Conservation (phyloP, 2,329 filamentous ascomycete genomes). For the Mollisiaceae sp. region DNA sequence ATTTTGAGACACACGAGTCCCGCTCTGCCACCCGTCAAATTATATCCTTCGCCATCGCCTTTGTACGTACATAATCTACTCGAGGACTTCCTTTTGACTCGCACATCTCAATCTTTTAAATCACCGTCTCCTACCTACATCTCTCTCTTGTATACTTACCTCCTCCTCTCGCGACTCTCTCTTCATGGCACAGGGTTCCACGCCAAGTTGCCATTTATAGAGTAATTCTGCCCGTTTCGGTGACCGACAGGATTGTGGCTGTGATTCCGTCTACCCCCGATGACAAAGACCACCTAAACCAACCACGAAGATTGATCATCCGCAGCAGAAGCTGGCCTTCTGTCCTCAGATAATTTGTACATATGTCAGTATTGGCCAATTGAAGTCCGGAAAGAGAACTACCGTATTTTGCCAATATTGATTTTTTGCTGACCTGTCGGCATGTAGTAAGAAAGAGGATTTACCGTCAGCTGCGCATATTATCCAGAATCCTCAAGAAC, state of each 20-base stretch:
- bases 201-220: background rate
- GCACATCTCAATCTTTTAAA: background rate
- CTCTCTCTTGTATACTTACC: background rate
- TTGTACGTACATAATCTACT: background rate
- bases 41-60: background rate
- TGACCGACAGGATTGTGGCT: constrained; percentile 7
- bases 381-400: background rate
- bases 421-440: background rate
- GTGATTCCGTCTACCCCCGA: background rate
- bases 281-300: constrained; percentile 14
- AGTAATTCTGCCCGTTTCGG: background rate
- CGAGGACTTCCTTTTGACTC: background rate
- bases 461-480: constrained; percentile 11
- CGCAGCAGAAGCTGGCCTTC: constrained; percentile 39
- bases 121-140: too few relatives aligned
- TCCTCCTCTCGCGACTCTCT: too few relatives aligned
- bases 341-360: constrained; percentile 28
- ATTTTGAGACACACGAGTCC: constrained; percentile 8
- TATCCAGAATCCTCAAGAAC: constrained; percentile 12
- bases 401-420: constrained; percentile 1
- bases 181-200: background rate
- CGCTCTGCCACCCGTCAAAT: background rate
- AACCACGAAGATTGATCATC: constrained; percentile 3
- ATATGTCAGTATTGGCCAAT: constrained; percentile 16
- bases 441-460: constrained; percentile 7